Percentiles rank a stretch among this genome's conserved stretches.
phyloP scores from a whole-genome alignment of 805 yeast genomes.

The Grigorovia humatica region DNA sequence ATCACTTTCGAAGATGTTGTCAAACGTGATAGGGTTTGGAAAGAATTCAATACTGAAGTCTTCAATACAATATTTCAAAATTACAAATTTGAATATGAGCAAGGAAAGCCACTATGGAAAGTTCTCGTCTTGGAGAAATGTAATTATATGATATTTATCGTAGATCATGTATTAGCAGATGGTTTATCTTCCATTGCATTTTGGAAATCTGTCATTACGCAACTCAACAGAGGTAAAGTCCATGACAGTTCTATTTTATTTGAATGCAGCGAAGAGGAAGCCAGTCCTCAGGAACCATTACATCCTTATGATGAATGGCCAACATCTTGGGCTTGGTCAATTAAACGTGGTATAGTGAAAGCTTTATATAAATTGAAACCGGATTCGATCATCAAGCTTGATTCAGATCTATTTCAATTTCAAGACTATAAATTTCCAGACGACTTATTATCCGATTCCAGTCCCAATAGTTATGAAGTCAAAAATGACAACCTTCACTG shows the following conservation, averaged over 20 bases:
- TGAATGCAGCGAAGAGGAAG: background rate
- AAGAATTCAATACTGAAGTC: slow-evolving; percentile 4
- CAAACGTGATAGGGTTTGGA: slow-evolving; percentile 11
- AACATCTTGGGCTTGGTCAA: slow-evolving; percentile 10
- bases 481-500: slow-evolving; percentile 17
- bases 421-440: slow-evolving; percentile 7
- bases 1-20: slow-evolving; percentile 15
- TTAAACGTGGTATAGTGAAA: slow-evolving; percentile 8
- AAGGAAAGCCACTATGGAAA: slow-evolving; percentile 20
- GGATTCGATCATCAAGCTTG: slow-evolving; percentile 2
- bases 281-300: background rate
- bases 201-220: slow-evolving; percentile 11
- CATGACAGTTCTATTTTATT: background rate
- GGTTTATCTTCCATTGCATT: slow-evolving; percentile 20
- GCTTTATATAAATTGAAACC: slow-evolving; percentile 10
- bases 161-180: slow-evolving; percentile 22
- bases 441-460: slow-evolving; percentile 1
- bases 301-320: slow-evolving; percentile 20
- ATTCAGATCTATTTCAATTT: slow-evolving; percentile 12
- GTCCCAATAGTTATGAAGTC: slow-evolving; percentile 4
- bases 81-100: slow-evolving; percentile 11
- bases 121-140: slow-evolving; percentile 10
- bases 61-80: slow-evolving; percentile 15
- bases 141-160: slow-evolving; percentile 12
- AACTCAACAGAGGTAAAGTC: slow-evolving; percentile 2